Evolutionary conservation across 495 filamentous ascomycete genomes (phyloP).

Genomic region (Xeromyces bisporus): DNA sequence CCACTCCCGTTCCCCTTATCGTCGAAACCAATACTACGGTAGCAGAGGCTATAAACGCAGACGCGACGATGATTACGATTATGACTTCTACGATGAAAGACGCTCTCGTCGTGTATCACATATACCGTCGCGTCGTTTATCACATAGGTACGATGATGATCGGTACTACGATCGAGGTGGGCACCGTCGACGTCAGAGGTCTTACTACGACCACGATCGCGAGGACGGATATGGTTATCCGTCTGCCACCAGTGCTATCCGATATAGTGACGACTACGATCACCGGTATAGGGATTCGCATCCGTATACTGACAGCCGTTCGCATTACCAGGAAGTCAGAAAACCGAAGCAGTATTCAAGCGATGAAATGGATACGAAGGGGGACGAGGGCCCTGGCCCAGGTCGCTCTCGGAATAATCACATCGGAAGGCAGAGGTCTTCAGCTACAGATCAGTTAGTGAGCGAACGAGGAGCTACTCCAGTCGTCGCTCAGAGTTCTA

Average conservation of each 20-base stretch:
- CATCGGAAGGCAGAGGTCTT: conserved; percentile 18
- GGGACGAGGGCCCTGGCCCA: conserved; percentile 7
- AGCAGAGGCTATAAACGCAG: conserved; percentile 45
- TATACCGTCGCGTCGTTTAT: conserved; percentile 20
- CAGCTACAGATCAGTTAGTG: conserved; percentile 43
- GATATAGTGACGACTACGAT: conserved; percentile 44
- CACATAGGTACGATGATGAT: conserved; percentile 21
- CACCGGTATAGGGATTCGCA: conserved; percentile 39
- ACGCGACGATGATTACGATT: conserved; percentile 45
- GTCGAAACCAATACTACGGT: conserved; percentile 30
- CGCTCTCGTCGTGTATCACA: conserved; percentile 31
- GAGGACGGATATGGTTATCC: conserved; percentile 24
- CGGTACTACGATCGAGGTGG: conserved; percentile 14
- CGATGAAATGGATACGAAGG: conserved; percentile 16
- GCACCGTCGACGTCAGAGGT: conserved; percentile 18
- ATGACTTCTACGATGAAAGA: conserved; percentile 21
- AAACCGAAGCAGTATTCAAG: conserved; percentile 27
- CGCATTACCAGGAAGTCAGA: conserved; percentile 26
- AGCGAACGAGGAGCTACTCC: conserved; percentile 45
- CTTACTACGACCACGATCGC: conserved; percentile 53
- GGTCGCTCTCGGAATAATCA: conserved; percentile 2
- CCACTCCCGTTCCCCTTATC: conserved; percentile 26
- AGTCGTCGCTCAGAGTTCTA: conserved; percentile 37
- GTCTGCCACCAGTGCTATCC: conserved; percentile 13
- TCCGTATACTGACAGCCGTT: conserved; percentile 48